phyloP scores from a whole-genome alignment of 352 stramenopile species.

The Pythium folliculosum region DNA sequence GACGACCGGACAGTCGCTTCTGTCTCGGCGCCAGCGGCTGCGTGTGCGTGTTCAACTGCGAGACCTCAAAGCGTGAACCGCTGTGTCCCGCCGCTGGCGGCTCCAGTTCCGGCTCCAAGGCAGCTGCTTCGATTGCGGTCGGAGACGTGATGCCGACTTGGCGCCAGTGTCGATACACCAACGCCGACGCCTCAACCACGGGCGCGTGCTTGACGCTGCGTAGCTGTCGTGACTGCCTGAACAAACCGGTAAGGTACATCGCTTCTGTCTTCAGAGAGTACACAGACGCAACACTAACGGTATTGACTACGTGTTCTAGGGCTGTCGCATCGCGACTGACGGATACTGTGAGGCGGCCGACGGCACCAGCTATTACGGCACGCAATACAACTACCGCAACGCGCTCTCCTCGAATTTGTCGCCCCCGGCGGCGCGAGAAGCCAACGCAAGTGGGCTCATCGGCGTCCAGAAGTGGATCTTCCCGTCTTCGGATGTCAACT shows the following conservation, averaged over 20 bases:
- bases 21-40: not conserved
- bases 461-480: not conserved
- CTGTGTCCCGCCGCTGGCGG: not conserved
- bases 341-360: not conserved
- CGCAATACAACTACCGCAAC: not conserved
- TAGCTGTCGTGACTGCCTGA: not conserved
- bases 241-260: not conserved
- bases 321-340: not conserved
- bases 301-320: no score
- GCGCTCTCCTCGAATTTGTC: not conserved
- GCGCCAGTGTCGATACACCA: not conserved
- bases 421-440: not conserved
- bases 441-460: not conserved
- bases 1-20: not conserved
- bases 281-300: no score
- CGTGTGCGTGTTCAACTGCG: slow-evolving; percentile 3
- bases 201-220: not conserved
- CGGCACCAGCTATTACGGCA: not conserved
- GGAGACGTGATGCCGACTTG: not conserved
- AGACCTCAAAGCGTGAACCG: not conserved
- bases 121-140: not conserved
- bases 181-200: not conserved
- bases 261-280: no score
- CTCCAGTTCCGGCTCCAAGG: no score
- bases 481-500: not conserved